Evolutionary conservation across 176 grass and related monocot genomes (phyloP).

Genomic region (Eleusine coracana): DNA sequence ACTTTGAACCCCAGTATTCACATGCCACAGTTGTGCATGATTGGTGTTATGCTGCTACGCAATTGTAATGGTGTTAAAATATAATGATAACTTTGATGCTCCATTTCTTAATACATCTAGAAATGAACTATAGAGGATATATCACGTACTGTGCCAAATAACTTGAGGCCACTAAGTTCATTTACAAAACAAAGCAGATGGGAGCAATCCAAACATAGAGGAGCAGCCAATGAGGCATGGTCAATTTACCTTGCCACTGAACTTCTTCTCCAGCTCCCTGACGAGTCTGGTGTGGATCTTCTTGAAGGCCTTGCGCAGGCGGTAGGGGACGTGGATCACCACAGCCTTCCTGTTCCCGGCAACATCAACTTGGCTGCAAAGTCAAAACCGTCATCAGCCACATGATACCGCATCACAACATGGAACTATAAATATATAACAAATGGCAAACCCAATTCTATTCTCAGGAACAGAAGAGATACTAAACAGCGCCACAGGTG

Average conservation of each 20-base stretch:
- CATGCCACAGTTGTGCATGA: neutral
- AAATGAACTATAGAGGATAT: neutral
- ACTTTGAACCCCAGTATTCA: neutral
- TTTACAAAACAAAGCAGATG: neutral
- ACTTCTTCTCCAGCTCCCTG: conserved; percentile 98
- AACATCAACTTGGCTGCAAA: conserved; percentile 76
- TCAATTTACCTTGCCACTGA: conserved; percentile 82
- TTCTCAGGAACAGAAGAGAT: neutral
- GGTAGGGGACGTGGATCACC: conserved; percentile 86
- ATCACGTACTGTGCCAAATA: neutral
- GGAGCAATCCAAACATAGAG: neutral
- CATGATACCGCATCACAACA: neutral
- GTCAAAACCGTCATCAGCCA: neutral
- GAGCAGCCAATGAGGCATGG: neutral
- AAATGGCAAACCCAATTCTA: neutral
- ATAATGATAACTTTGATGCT: neutral
- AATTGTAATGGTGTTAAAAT: neutral
- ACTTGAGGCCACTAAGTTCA: neutral
- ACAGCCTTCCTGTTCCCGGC: conserved; percentile 84
- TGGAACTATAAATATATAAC: neutral
- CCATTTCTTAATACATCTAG: neutral
- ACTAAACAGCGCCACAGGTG: neutral
- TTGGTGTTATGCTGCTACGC: neutral
- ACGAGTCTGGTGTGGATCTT: conserved; percentile 93
- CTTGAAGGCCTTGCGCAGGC: conserved; percentile 79